Base-by-base conservation (phyloP, 768 basidiomycete species). In the Boletus pseudo-olivaceus region DNA sequence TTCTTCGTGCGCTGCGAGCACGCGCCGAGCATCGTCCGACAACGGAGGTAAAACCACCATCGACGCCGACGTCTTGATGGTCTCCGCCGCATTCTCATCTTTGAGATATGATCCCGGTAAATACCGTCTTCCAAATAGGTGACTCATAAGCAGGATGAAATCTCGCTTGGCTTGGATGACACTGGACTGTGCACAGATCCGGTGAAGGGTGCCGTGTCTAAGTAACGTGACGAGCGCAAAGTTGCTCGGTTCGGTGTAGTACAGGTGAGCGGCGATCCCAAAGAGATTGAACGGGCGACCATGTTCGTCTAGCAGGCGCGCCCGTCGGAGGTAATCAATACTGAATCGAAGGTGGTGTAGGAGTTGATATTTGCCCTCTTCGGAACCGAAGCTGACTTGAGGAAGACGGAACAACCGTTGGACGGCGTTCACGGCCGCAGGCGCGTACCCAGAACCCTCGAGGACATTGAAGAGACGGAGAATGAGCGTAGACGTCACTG, bases 201-300 rank as follows among this genome's bases (percentile, higher is more conserved):
- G 58, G 64, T 88, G 87, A 10, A 89, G 51, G 45, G 81, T 75
- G 8, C 86, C 87, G 5, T 71, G 71, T 34, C 79, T 79, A 40
- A 88, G 67, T 15, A 89, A 74, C 1, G 76, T 64, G 11, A 85
- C 79, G 2, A 88, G 68, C 0, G 87, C 86, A 37, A 89, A 75
- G 67, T 88, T 88, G 70, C 78, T 81, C 1, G 87, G 87, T 65
- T 89, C 86, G 1, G 81, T 80, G 60, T 85, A 83, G 44, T 83
- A 83, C 30, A 84, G 70, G 56, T 81, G 82, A 1, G 80, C 72
- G 0, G 79, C 78, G 11, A 84, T 70, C 0, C 75, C 78, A 54
- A 79, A 82, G 7, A 85, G 68, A 55, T 84, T 80, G 61, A 84
- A 75, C 0, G 83, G 84, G 39, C 72, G 76, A 17, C 87, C 88